Evolutionary conservation across 768 basidiomycete genomes (phyloP).

Genomic region (Kwoniella europaea): DNA sequence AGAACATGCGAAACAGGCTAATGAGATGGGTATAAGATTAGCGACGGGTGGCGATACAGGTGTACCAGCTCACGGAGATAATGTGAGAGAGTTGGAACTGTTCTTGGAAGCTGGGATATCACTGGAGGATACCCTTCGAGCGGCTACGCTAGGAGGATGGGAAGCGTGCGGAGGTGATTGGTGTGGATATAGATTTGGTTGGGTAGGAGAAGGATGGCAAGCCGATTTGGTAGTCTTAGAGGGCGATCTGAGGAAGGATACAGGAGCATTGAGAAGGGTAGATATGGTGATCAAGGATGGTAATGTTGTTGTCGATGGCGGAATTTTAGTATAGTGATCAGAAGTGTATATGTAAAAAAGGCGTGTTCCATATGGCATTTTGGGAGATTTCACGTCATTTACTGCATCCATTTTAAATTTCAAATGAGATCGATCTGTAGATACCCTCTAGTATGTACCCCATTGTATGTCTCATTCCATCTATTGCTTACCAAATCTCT

Average conservation of each 20-base stretch:
- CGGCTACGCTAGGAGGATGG: constrained; percentile 30
- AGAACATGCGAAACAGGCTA: constrained; percentile 1
- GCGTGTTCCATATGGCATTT: too few species aligned
- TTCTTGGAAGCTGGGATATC: constrained; percentile 26
- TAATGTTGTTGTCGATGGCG: constrained; percentile 11
- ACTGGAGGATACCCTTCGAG: constrained; percentile 22
- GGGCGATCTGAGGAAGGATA: constrained; percentile 24
- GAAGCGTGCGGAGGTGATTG: constrained; percentile 35
- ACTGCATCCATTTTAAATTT: too few species aligned
- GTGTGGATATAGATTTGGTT: constrained; percentile 28
- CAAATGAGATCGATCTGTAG: too few species aligned
- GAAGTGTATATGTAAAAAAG: too few species aligned
- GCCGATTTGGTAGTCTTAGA: constrained; percentile 30
- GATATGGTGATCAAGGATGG: constrained; percentile 32
- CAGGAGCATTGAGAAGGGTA: constrained; percentile 16
- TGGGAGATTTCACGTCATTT: too few species aligned
- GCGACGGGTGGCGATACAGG: constrained; percentile 33
- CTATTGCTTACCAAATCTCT: constrained; percentile 28
- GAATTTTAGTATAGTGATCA: background rate
- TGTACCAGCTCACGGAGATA: constrained; percentile 20
- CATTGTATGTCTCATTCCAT: background rate
- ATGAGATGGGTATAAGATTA: constrained; percentile 22
- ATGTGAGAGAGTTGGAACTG: constrained; percentile 27
- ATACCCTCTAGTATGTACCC: background rate
- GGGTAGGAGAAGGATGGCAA: constrained; percentile 25